A percentile compares a stretch with the other conserved stretches of the same genome.
Evolutionary conservation across 768 basidiomycete genomes (phyloP).

Genomic region (Phaffia australis): DNA sequence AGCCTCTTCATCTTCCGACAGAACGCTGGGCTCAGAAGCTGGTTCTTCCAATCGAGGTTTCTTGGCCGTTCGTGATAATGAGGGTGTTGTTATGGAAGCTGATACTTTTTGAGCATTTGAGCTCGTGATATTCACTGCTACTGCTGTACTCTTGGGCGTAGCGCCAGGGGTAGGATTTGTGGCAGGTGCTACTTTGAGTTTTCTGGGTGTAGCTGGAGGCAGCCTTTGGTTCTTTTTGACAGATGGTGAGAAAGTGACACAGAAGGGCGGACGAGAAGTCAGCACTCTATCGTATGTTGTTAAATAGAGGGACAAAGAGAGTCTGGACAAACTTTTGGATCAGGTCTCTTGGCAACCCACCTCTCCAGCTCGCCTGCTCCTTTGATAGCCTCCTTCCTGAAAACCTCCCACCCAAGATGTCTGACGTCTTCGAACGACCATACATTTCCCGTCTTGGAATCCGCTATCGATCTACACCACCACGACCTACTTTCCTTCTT

Average conservation of each 20-base stretch:
- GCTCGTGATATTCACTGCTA: no score
- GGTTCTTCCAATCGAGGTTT: no score
- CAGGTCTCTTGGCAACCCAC: conserved; percentile 7
- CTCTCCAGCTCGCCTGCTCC: neutral
- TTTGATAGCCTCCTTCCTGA: conserved; percentile 3
- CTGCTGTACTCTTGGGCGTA: no score
- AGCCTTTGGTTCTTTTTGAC: neutral
- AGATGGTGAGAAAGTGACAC: neutral
- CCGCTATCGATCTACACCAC: conserved; percentile 21
- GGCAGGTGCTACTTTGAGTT: neutral
- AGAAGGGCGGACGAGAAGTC: neutral
- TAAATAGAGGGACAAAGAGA: neutral
- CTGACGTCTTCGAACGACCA: conserved; percentile 18
- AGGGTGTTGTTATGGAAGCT: no score
- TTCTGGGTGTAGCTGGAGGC: neutral
- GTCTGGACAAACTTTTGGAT: neutral
- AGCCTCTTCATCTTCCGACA: neutral
- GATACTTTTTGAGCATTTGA: no score
- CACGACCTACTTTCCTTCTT: conserved; percentile 10
- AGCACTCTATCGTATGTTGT: conserved; percentile 1
- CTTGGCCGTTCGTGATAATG: no score
- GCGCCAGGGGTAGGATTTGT: no score
- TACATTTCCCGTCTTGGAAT: conserved; percentile 13
- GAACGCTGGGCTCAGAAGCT: no score
- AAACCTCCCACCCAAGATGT: conserved; percentile 4